Conservation (phyloP, 495 filamentous ascomycete genomes). For the Penicillium bialowiezense region DNA sequence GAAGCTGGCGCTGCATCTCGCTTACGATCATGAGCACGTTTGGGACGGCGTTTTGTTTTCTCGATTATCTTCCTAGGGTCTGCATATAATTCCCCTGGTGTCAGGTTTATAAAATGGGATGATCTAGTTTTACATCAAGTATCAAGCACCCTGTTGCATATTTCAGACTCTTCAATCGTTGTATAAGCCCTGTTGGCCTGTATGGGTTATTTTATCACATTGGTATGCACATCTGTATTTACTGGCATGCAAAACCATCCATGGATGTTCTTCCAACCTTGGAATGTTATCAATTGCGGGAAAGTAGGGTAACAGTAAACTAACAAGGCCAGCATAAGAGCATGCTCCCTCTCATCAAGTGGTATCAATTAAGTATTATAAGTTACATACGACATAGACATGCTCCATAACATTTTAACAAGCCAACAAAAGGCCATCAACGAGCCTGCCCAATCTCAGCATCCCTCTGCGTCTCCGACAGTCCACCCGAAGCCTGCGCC, state of each 20-base stretch:
- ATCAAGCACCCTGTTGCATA: too few relatives aligned
- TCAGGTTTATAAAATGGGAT: slow-evolving; percentile 16
- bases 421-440: neutral
- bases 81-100: slow-evolving; percentile 34
- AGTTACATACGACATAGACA: neutral
- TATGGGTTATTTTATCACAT: too few relatives aligned
- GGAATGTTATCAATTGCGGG: too few relatives aligned
- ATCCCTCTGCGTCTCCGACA: neutral
- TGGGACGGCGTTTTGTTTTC: slow-evolving; percentile 31
- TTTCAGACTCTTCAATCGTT: too few relatives aligned
- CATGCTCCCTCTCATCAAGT: too few relatives aligned
- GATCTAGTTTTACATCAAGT: slow-evolving; percentile 1
- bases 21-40: slow-evolving; percentile 33
- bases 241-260: too few relatives aligned
- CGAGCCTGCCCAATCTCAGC: slow-evolving; percentile 6
- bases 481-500: slow-evolving; percentile 2
- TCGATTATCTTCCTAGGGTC: slow-evolving; percentile 5
- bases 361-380: slow-evolving; percentile 4
- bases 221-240: too few relatives aligned
- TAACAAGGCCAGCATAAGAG: too few relatives aligned
- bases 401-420: neutral
- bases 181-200: too few relatives aligned
- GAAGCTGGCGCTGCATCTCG: slow-evolving; percentile 23
- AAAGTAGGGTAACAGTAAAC: too few relatives aligned
- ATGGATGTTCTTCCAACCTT: too few relatives aligned